Base-by-base conservation (phyloP, 2,329 filamentous ascomycete species). In the Chrysoporthe austroafricana region DNA sequence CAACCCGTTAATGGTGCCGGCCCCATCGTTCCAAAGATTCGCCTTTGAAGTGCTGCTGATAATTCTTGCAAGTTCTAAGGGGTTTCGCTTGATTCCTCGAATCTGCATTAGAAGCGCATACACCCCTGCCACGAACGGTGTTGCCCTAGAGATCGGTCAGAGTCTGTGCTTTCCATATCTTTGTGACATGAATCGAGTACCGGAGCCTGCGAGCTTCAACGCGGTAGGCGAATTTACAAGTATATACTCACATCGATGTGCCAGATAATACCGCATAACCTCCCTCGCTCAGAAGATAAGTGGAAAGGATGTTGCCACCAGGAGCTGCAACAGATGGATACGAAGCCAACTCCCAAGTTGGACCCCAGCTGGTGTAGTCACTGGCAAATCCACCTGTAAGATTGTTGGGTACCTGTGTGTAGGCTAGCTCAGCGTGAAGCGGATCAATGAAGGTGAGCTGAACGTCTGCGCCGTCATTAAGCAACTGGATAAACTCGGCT, bases 231-330 rank as follows among this genome's bases (percentile, higher is more conserved):
- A 54, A 3, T n/a, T 5, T n/a, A 21, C 7, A 44, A 32, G 14
- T n/a, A 21, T 44, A 2, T 61, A 48, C 59, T 61, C 42, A 61
- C 88, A 90, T 90, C 1, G 86, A 88, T 0, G 86, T 88, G 14
- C 86, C 86, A 44, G 80, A 87, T 36, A 82, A 76, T 1, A 88
- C 81, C 32, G 80, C 82, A 63, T 88, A 90, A 42, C 77, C 76
- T 34, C 83, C 84, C 43, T 79, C 73, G 3, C 76, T 76, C 3
- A 80, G 73, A 0, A 84, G 86, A 70, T 80, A 89, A 0, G 86
- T 89, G 11, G 86, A 88, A 36, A 90, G 76, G 58, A 90, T 88
- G 62, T 81, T 80, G 60, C 85, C 85, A 46, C 87, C 86, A 2
- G 86, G 84, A 1, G 85, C 79, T n/a, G 82, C 83, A 54, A 88